A percentile compares a stretch with the other conserved stretches of the same genome.
Conservation (phyloP, 1,284 basidiomycete species). For the Marasmius sp. region DNA sequence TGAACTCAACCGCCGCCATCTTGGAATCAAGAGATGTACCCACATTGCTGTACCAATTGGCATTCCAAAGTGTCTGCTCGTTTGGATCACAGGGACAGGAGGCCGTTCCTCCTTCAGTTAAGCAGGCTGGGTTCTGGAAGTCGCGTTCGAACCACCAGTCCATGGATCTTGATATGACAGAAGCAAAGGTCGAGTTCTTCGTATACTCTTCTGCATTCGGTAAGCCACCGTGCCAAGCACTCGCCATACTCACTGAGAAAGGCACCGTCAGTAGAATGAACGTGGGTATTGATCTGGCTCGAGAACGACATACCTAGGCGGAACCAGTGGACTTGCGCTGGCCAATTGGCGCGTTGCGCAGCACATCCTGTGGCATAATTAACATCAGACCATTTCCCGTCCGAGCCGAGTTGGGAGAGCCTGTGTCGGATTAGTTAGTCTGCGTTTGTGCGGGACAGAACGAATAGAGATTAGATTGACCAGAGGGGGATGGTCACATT, state of each 20-base stretch:
- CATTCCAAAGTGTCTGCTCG: constrained; percentile 56
- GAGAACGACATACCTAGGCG: constrained; percentile 48
- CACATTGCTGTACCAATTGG: constrained; percentile 71
- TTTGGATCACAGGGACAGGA: constrained; percentile 55
- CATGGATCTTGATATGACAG: constrained; percentile 50
- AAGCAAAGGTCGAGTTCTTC: constrained; percentile 35
- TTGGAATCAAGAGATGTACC: background rate
- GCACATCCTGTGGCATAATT: constrained; percentile 44
- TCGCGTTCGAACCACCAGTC: constrained; percentile 67
- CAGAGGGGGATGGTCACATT: background rate
- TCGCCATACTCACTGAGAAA: constrained; percentile 46
- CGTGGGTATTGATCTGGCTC: background rate
- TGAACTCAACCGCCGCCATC: background rate
- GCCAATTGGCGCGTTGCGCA: constrained; percentile 66
- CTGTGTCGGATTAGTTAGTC: background rate
- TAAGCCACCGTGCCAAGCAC: constrained; percentile 56
- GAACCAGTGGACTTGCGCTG: constrained; percentile 60
- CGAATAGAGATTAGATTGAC: background rate
- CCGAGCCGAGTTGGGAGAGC: constrained; percentile 1
- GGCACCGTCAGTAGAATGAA: background rate
- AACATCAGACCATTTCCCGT: constrained; percentile 15
- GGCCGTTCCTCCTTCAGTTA: constrained; percentile 49
- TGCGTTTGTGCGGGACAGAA: background rate
- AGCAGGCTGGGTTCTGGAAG: constrained; percentile 50
- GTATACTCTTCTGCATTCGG: constrained; percentile 38